Evolutionary conservation across 2,329 filamentous ascomycete genomes (phyloP).

Genomic region (Fonsecaea pugnacius): DNA sequence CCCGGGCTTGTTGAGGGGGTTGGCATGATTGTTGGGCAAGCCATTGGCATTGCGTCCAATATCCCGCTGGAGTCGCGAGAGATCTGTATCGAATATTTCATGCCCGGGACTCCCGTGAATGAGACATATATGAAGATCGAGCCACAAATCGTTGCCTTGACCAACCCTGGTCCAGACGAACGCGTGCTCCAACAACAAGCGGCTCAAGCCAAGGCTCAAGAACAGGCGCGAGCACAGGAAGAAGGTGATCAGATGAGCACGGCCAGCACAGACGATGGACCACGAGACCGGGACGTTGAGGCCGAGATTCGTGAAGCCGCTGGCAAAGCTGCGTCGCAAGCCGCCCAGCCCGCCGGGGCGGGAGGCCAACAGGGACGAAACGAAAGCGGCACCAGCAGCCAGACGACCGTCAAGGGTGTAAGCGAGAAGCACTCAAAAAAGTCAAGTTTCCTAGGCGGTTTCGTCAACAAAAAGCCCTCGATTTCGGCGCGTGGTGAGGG

Average conservation of each 20-base stretch:
- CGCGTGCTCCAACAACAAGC: slow-evolving; percentile 28
- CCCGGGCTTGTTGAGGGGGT: slow-evolving; percentile 84
- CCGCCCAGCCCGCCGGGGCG: slow-evolving; percentile 16
- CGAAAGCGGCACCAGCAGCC: slow-evolving; percentile 30
- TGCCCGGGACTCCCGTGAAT: slow-evolving; percentile 73
- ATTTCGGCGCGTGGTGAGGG: slow-evolving; percentile 28
- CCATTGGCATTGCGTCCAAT: slow-evolving; percentile 82
- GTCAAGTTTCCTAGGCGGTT: slow-evolving; percentile 46
- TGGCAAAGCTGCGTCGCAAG: slow-evolving; percentile 30
- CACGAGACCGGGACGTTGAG: slow-evolving; percentile 30
- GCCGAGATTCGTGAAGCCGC: slow-evolving; percentile 34
- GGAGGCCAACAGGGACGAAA: slow-evolving; percentile 21
- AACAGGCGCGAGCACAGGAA: slow-evolving; percentile 34
- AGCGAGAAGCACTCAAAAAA: slow-evolving; percentile 45
- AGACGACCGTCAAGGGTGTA: slow-evolving; percentile 29
- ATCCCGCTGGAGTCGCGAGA: slow-evolving; percentile 89
- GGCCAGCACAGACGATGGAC: slow-evolving; percentile 35
- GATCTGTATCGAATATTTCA: slow-evolving; percentile 82
- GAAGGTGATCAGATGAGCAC: slow-evolving; percentile 32
- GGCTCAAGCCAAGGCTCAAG: slow-evolving; percentile 22
- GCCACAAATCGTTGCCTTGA: slow-evolving; percentile 64
- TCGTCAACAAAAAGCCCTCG: slow-evolving; percentile 46
- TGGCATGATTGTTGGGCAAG: slow-evolving; percentile 89
- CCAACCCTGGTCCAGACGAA: slow-evolving; percentile 44
- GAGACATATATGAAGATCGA: slow-evolving; percentile 85